Evolutionary conservation across 768 basidiomycete genomes (phyloP), one percentile per base, ranked within the genome.

Genomic region (Candolleomyces eurysporus): DNA sequence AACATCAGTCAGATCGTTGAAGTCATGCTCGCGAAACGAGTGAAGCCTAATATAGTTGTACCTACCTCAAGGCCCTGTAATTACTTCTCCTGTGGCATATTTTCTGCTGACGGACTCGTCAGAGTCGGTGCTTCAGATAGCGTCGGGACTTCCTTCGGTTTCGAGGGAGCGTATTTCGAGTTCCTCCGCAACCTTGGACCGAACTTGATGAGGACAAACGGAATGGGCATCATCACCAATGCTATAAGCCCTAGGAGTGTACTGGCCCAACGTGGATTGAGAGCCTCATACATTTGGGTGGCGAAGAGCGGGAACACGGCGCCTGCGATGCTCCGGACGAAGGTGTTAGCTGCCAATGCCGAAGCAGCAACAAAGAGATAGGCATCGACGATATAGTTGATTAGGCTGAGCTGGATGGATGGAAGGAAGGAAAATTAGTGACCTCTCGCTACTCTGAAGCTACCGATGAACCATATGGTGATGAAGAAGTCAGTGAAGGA

Each of bases 311-410:
- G 84, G 62, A 84, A 84, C 5, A 69, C 78, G 22, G 82, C 82
- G 32, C 84, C 86, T 53, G 80, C 81, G 10, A 81, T 61, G 64
- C 83, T 85, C 14, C 84, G 80, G 4, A 79, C 67, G 17, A 87
- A 79, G 0, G 81, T 84, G 57, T 68, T 82, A 4, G 79, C 76
- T 4, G 85, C 81, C 13, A 87, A 71, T 1, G 85, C 85, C 13
- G 83, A 84, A 1, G 86, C 84, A 9, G 85, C 80, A 6, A 79
- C 75, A 61, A 75, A 69, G 19, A 84, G 71, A 65, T 87, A 87
- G 4, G 82, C 77, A 68, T 88, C 86, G 49, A 88, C 81, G 43
- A 86, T 81, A 65, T 88, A 88, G 63, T 84, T 87, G 63, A 84
- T 68, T 50, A 85, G 67, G 9, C 78, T 74, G 57, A 86, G 66